Conservation (phyloP, 176 grass and related monocot genomes). For the Oryza nivara region DNA sequence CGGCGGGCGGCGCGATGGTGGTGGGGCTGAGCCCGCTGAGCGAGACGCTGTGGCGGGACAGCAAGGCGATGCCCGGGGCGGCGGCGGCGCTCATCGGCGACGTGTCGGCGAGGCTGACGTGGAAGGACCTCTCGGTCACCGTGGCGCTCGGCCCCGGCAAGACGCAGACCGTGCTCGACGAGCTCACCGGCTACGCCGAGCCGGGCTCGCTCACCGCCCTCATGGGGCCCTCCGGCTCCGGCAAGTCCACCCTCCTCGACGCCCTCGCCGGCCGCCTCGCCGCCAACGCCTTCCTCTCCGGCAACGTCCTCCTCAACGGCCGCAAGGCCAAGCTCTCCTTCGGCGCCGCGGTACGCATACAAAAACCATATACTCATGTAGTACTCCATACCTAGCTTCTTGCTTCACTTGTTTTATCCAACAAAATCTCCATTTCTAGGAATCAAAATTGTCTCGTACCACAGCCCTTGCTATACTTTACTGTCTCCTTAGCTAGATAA, state of each 20-base stretch:
- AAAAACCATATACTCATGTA: not conserved
- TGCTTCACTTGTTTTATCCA: not conserved
- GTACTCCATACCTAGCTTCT: too few relatives aligned
- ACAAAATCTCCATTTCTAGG: not conserved
- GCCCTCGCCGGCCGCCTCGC: slow-evolving; percentile 88
- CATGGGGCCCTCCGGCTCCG: slow-evolving; percentile 96
- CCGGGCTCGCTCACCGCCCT: slow-evolving; percentile 80
- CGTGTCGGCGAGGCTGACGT: slow-evolving; percentile 90
- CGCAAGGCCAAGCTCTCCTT: slow-evolving; percentile 96
- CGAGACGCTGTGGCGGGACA: slow-evolving; percentile 90
- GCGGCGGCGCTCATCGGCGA: slow-evolving; percentile 68
- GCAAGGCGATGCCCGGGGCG: slow-evolving; percentile 41
- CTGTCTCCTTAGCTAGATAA: not conserved
- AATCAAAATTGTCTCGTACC: not conserved
- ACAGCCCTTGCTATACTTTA: not conserved
- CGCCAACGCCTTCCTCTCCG: slow-evolving; percentile 90
- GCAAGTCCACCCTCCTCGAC: slow-evolving; percentile 97
- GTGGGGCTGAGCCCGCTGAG: slow-evolving; percentile 87
- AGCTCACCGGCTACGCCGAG: slow-evolving; percentile 90
- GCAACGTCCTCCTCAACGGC: slow-evolving; percentile 86
- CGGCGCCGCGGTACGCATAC: slow-evolving; percentile 75
- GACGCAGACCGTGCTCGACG: slow-evolving; percentile 78
- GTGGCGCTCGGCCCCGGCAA: slow-evolving; percentile 78
- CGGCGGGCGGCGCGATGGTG: slow-evolving; percentile 46
- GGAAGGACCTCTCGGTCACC: slow-evolving; percentile 92